Conservation (phyloP, 305 asterid genomes). For the Ajuga reptans region DNA sequence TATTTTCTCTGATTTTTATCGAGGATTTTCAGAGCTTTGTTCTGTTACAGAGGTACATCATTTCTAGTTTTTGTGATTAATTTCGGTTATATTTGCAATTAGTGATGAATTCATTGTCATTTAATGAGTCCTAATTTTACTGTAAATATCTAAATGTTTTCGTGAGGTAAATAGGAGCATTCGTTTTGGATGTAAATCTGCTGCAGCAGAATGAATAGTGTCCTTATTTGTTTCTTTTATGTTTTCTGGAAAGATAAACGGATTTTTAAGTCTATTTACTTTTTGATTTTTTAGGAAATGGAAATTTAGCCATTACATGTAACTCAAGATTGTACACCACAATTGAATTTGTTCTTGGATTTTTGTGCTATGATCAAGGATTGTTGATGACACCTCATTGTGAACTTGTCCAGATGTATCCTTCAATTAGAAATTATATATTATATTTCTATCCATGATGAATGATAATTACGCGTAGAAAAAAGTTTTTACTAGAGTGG, state of each 20-base stretch:
- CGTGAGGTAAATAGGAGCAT: not conserved
- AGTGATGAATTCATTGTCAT: not conserved
- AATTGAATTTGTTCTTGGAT: not conserved
- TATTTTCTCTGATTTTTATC: not conserved
- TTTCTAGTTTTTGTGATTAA: not conserved
- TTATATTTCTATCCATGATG: not conserved
- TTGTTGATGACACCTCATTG: not conserved
- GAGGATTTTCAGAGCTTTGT: slow-evolving; percentile 8
- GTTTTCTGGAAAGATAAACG: not conserved
- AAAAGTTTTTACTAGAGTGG: not conserved
- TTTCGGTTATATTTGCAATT: not conserved
- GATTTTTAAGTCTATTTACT: not conserved
- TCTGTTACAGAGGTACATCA: slow-evolving; percentile 24
- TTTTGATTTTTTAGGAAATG: not conserved
- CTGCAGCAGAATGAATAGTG: slow-evolving; percentile 2
- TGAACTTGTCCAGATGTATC: not conserved
- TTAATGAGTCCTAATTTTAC: not conserved
- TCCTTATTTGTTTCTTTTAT: not conserved
- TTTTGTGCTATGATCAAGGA: slow-evolving; percentile 4
- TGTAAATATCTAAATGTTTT: not conserved
- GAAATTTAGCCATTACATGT: slow-evolving; percentile 1
- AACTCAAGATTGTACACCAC: slow-evolving; percentile 16
- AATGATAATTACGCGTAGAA: not conserved
- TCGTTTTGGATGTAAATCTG: not conserved
- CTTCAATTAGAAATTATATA: not conserved